Conservation (phyloP, 306 rosid species). For the Begonia fuchsioides region DNA sequence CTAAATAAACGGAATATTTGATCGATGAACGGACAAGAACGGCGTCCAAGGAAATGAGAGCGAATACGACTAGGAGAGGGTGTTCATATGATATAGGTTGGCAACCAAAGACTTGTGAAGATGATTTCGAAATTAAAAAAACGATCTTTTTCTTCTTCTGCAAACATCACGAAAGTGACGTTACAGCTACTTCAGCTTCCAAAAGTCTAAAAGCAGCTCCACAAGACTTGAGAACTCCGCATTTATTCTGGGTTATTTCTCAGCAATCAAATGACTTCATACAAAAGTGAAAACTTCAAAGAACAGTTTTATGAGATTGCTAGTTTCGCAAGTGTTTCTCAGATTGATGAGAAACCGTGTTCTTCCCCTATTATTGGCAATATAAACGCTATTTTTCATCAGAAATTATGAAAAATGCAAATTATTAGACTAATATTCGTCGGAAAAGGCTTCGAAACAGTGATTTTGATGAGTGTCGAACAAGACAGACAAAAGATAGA, state of each 20-base stretch:
- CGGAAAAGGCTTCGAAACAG: constrained; percentile 2
- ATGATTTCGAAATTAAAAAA: constrained; percentile 18
- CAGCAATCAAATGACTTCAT: constrained; percentile 7
- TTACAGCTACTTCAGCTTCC: constrained; percentile 52
- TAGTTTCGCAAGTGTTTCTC: too few species aligned
- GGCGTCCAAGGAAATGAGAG: too few species aligned
- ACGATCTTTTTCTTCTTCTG: constrained; percentile 9
- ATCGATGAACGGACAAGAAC: too few species aligned
- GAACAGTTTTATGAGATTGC: neutral
- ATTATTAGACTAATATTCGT: neutral
- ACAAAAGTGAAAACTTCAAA: constrained; percentile 1
- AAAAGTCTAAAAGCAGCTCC: constrained; percentile 41
- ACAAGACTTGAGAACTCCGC: constrained; percentile 15
- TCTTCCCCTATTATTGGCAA: too few species aligned
- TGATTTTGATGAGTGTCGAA: neutral
- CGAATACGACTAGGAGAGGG: too few species aligned
- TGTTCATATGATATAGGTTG: too few species aligned
- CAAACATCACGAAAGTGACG: constrained; percentile 40
- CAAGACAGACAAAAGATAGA: neutral
- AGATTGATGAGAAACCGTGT: too few species aligned
- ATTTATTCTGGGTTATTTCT: constrained; percentile 16
- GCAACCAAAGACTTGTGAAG: too few species aligned
- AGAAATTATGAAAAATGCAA: neutral
- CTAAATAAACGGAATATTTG: too few species aligned
- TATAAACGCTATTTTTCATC: too few species aligned